These are phyloP conservation scores for Aspergillus aculeatus DNA, from an alignment of 2,329 filamentous ascomycete species.

Conservation along the genomic window DNA sequence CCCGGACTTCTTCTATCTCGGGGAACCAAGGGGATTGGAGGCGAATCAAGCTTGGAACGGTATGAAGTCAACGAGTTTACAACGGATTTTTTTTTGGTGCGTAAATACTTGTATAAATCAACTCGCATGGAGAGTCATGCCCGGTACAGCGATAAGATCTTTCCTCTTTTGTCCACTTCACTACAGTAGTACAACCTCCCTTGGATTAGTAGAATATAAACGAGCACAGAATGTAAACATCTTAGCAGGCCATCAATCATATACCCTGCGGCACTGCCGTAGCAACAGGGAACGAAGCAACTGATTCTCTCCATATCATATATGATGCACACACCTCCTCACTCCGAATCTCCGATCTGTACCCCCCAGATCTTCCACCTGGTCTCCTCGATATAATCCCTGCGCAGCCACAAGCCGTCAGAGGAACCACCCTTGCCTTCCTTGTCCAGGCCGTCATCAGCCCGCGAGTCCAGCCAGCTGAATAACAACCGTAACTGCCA, in stretches of 20 bases:
- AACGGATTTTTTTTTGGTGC: background rate
- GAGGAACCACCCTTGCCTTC: slow-evolving; percentile 20
- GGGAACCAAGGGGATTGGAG: background rate
- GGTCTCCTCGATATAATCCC: slow-evolving; percentile 41
- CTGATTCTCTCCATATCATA: background rate
- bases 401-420: slow-evolving; percentile 39
- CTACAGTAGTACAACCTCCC: background rate
- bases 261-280: background rate
- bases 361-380: slow-evolving; percentile 45
- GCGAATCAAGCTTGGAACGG: background rate
- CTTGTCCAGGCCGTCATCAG: slow-evolving; percentile 40
- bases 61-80: background rate
- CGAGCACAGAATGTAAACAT: background rate
- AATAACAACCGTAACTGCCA: slow-evolving; percentile 65
- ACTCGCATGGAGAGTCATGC: no score
- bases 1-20: background rate
- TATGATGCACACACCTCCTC: background rate
- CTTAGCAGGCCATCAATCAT: background rate
- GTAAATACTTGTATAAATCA: background rate
- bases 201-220: background rate
- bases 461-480: slow-evolving; percentile 59
- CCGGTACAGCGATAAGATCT: background rate
- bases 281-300: background rate
- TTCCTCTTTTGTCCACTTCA: background rate
- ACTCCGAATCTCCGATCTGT: slow-evolving; percentile 24